Evolutionary conservation across 2,329 filamentous ascomycete genomes (phyloP).

Genomic region (Ustilaginoidea virens): DNA sequence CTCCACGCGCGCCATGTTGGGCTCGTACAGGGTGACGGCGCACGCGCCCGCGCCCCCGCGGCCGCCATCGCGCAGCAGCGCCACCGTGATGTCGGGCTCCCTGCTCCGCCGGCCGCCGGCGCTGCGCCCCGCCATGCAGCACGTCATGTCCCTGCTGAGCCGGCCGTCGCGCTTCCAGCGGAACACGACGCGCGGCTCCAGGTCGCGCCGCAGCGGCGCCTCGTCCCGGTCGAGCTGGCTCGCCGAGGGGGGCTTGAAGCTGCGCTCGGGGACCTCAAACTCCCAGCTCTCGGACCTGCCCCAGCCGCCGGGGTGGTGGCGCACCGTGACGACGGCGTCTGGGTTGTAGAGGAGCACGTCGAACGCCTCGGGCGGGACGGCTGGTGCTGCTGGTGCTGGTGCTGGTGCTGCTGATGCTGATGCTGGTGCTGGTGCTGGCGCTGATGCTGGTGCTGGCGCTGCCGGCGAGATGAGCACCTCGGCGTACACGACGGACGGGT

Average conservation of each 20-base stretch:
- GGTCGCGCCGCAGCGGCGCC: conserved; percentile 20
- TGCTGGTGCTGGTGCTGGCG: not conserved
- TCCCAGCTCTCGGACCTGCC: conserved; percentile 72
- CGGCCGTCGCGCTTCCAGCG: conserved; percentile 82
- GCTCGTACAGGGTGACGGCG: conserved; percentile 73
- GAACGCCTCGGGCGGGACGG: conserved; percentile 64
- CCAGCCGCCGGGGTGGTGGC: conserved; percentile 60
- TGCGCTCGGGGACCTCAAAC: conserved; percentile 79
- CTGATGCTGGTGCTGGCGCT: conserved; percentile 5
- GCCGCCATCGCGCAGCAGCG: conserved; percentile 61
- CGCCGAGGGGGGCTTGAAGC: conserved; percentile 65
- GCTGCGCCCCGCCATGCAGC: conserved; percentile 68
- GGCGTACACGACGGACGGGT: conserved; percentile 68
- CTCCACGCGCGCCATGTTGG: conserved; percentile 78
- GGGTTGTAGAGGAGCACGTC: conserved; percentile 87
- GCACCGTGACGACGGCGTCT: conserved; percentile 64
- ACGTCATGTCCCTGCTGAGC: conserved; percentile 75
- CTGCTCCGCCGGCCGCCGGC: conserved; percentile 65
- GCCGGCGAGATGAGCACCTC: conserved; percentile 75
- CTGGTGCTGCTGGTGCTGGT: not conserved
- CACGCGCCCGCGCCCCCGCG: conserved; percentile 38
- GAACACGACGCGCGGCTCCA: conserved; percentile 65
- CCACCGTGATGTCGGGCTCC: conserved; percentile 92
- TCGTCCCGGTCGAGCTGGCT: conserved; percentile 65
- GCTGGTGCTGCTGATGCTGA: not conserved